Conservation (phyloP, 1,284 basidiomycete species). For the Fomitopsis palustris region DNA sequence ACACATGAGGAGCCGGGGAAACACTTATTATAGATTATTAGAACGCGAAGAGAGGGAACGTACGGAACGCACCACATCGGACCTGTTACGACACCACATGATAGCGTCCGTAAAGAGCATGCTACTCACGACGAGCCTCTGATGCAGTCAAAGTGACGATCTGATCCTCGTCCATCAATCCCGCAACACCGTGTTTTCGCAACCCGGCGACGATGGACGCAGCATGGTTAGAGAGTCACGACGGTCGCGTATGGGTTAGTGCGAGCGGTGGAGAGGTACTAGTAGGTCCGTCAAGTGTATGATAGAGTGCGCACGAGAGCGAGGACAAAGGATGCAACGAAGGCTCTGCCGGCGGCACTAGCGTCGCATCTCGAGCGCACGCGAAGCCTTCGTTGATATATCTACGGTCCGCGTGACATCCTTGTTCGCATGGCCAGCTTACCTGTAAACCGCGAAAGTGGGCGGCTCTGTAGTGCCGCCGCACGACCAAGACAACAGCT, state of each 20-base stretch:
- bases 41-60: not conserved
- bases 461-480: not conserved
- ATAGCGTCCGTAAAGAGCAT: constrained; percentile 3
- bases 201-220: too few relatives aligned
- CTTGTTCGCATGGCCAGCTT: not conserved
- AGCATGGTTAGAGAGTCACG: too few relatives aligned
- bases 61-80: not conserved
- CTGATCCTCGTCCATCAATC: not conserved
- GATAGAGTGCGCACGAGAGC: constrained; percentile 1
- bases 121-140: not conserved
- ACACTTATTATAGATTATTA: constrained; percentile 6
- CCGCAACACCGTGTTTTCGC: not conserved
- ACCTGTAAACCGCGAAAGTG: not conserved
- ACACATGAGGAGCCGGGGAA: not conserved
- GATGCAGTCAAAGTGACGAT: not conserved
- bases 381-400: not conserved
- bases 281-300: not conserved
- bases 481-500: not conserved
- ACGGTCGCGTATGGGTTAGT: not conserved
- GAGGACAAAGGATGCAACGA: not conserved
- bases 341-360: not conserved
- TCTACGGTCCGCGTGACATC: not conserved
- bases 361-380: not conserved
- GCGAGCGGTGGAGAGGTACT: too few relatives aligned
- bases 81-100: constrained; percentile 6